Conservation (phyloP, 1,284 basidiomycete species). For the Malassezia pachydermatis region DNA sequence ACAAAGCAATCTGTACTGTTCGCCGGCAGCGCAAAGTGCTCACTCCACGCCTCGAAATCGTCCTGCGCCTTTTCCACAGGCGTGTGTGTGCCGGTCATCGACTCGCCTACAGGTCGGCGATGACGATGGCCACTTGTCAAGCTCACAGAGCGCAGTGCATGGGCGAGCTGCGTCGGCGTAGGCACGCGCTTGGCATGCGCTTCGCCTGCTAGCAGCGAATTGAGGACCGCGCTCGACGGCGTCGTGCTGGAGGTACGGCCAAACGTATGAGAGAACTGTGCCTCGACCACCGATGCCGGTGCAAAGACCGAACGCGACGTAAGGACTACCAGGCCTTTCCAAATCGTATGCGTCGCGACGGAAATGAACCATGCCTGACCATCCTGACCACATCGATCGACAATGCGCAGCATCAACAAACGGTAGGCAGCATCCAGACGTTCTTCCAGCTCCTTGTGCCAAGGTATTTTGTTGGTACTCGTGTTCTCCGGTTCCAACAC, state of each 20-base stretch:
- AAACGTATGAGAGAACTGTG: slow-evolving; percentile 10
- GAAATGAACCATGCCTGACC: slow-evolving; percentile 47
- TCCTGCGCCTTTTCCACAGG: background rate
- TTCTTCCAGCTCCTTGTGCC: slow-evolving; percentile 40
- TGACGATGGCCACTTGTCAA: background rate
- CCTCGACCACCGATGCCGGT: slow-evolving; percentile 11
- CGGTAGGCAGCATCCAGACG: slow-evolving; percentile 36
- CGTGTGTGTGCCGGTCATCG: slow-evolving; percentile 2
- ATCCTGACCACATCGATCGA: slow-evolving; percentile 38
- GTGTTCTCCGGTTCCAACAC: background rate
- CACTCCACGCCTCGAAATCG: slow-evolving; percentile 8
- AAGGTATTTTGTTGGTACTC: slow-evolving; percentile 2
- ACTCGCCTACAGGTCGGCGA: background rate
- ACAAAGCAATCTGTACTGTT: slow-evolving; percentile 11
- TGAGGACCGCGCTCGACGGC: slow-evolving; percentile 10
- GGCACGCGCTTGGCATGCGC: slow-evolving; percentile 7
- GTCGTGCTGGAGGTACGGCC: slow-evolving; percentile 6
- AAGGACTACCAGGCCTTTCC: slow-evolving; percentile 42
- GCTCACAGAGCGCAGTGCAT: slow-evolving; percentile 11
- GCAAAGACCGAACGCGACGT: slow-evolving; percentile 30
- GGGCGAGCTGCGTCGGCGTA: slow-evolving; percentile 15
- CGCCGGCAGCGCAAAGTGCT: slow-evolving; percentile 4
- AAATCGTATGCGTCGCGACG: slow-evolving; percentile 41
- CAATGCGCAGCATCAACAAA: slow-evolving; percentile 38
- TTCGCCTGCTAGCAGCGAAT: slow-evolving; percentile 9